Percentiles rank a stretch among this genome's conserved stretches.
These are phyloP conservation scores for Podaxis sp. DNA, from an alignment of 768 basidiomycete genomes.

Conservation along the genomic window DNA sequence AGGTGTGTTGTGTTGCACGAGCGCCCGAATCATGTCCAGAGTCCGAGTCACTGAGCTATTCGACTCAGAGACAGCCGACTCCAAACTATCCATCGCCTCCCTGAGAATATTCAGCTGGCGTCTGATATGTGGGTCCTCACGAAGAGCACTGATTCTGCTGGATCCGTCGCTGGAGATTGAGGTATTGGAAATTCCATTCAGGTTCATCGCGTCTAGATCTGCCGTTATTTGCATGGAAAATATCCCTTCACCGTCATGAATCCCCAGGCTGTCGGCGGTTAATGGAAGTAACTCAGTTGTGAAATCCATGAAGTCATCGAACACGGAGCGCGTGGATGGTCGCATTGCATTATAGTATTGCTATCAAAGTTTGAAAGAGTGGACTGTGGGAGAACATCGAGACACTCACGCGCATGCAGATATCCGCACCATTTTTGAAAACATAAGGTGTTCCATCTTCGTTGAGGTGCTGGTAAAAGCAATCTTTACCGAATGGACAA, in stretches of 20 bases:
- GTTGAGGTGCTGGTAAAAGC: conserved; percentile 75
- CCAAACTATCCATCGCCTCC: conserved; percentile 10
- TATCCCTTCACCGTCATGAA: background rate
- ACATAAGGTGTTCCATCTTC: conserved; percentile 62
- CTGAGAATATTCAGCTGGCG: conserved; percentile 2
- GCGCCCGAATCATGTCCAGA: conserved; percentile 6
- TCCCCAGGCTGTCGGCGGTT: background rate
- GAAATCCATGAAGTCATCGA: conserved; percentile 7
- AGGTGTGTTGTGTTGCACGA: background rate
- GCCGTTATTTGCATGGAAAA: conserved; percentile 5
- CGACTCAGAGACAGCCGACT: conserved; percentile 8
- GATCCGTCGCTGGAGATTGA: background rate
- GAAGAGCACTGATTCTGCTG: background rate
- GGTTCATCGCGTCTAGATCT: background rate
- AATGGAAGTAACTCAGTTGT: background rate
- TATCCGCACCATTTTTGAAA: conserved; percentile 55
- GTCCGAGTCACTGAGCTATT: conserved; percentile 7
- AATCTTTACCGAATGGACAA: conserved; percentile 81
- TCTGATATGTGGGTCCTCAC: background rate
- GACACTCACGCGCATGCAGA: conserved; percentile 48
- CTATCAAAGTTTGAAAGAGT: background rate
- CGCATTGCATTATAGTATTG: conserved; percentile 10
- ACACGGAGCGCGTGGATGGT: background rate
- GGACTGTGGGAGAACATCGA: conserved; percentile 4
- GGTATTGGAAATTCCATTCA: background rate